These are phyloP conservation scores for Malassezia slooffiae DNA, from an alignment of 1,284 basidiomycete genomes.

Conservation along the genomic window DNA sequence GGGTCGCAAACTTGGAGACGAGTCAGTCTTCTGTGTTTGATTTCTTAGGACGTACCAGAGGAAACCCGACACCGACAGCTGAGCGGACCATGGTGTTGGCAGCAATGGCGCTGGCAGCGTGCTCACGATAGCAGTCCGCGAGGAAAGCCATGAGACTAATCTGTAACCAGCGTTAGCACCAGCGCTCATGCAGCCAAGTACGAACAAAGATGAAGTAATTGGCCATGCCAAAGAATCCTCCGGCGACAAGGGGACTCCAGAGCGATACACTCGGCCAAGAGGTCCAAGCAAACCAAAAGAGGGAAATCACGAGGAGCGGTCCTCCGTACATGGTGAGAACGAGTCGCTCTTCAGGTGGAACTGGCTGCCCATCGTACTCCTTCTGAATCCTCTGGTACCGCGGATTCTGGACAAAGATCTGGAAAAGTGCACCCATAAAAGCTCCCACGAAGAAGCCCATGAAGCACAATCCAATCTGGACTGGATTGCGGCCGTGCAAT, in stretches of 20 bases:
- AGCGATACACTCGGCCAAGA: slow-evolving; percentile 40
- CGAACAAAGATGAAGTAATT: slow-evolving; percentile 55
- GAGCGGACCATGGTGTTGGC: slow-evolving; percentile 61
- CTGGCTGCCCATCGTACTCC: slow-evolving; percentile 10
- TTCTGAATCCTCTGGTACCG: slow-evolving; percentile 26
- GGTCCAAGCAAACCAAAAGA: slow-evolving; percentile 47
- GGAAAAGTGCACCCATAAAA: slow-evolving; percentile 17
- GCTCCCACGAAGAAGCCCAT: slow-evolving; percentile 42
- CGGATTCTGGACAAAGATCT: slow-evolving; percentile 16
- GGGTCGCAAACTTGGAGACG: slow-evolving; percentile 48
- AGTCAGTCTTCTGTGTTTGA: slow-evolving; percentile 1
- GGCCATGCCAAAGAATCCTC: slow-evolving; percentile 47
- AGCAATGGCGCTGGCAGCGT: slow-evolving; percentile 53
- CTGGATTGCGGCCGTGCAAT: slow-evolving; percentile 33
- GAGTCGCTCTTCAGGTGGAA: slow-evolving; percentile 41
- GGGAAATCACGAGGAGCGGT: slow-evolving; percentile 44
- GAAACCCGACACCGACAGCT: slow-evolving; percentile 54
- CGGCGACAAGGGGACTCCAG: slow-evolving; percentile 51
- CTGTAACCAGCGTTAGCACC: slow-evolving; percentile 2
- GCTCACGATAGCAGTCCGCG: slow-evolving; percentile 51
- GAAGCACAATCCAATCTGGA: slow-evolving; percentile 44
- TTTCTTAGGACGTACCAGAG: slow-evolving; percentile 30
- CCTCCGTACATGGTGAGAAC: slow-evolving; percentile 38
- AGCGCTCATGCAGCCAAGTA: too few relatives aligned
- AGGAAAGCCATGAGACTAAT: slow-evolving; percentile 48